phyloP scores from a whole-genome alignment of 2,329 filamentous ascomycete genomes.

The Venturia pyrina region DNA sequence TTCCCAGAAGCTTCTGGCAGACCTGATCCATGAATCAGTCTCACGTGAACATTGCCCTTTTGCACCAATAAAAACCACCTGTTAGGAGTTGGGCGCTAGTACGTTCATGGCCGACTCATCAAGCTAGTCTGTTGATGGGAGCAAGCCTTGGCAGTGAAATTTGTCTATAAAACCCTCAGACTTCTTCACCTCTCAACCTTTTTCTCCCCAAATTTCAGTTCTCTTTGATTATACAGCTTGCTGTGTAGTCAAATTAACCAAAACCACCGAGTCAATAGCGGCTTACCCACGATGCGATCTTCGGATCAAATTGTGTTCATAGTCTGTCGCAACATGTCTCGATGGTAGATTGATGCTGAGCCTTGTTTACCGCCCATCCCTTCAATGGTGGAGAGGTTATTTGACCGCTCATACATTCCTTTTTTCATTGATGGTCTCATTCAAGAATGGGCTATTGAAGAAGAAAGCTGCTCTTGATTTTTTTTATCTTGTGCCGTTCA shows the following conservation, averaged over 20 bases:
- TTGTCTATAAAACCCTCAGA: background rate
- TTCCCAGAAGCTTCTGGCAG: background rate
- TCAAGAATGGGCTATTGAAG: background rate
- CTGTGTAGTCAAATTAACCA: too few relatives aligned
- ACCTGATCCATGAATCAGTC: background rate
- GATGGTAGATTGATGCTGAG: background rate
- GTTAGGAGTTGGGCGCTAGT: background rate
- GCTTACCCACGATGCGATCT: too few relatives aligned
- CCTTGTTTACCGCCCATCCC: background rate
- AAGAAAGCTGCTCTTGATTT: background rate
- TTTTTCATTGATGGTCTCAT: background rate
- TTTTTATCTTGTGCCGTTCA: background rate
- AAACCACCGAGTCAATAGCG: too few relatives aligned
- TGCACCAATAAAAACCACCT: background rate
- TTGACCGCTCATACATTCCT: background rate
- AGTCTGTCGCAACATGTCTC: background rate
- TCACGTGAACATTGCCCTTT: background rate
- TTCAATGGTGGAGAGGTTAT: background rate
- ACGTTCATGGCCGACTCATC: background rate
- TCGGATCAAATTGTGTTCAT: too few relatives aligned
- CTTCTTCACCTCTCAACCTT: background rate
- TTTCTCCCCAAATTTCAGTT: background rate
- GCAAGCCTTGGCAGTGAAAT: background rate
- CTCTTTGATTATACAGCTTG: too few relatives aligned
- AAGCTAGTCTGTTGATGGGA: too few relatives aligned